Percentiles rank a stretch among this genome's conserved stretches.
These are phyloP conservation scores for Closterium sp. DNA, from an alignment of 139 green algal species.

Conservation along the genomic window DNA sequence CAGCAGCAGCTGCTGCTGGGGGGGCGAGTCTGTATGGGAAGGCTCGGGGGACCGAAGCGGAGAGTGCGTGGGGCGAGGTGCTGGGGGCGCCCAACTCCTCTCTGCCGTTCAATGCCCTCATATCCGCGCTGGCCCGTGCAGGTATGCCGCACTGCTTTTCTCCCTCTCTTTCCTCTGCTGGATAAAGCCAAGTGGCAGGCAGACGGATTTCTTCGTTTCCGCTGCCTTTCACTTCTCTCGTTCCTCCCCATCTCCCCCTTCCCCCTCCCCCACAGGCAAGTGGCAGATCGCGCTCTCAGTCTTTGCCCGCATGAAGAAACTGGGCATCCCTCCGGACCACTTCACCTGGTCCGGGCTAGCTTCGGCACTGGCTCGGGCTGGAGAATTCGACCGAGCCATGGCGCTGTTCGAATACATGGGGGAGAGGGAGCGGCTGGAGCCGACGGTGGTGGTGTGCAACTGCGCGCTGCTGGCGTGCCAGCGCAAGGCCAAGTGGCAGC, in stretches of 20 bases:
- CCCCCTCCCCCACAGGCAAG: not conserved
- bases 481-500: conserved; percentile 39
- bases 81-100: not conserved
- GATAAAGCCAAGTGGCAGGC: too few relatives aligned
- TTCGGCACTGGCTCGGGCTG: conserved; percentile 56
- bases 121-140: not conserved
- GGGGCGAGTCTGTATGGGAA: too few relatives aligned
- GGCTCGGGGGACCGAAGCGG: too few relatives aligned
- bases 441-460: conserved; percentile 32
- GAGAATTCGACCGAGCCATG: conserved; percentile 56
- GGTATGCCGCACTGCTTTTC: not conserved
- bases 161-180: not conserved
- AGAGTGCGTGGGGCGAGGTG: conserved; percentile 1
- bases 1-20: not conserved
- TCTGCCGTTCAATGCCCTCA: conserved; percentile 21
- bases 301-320: conserved; percentile 48
- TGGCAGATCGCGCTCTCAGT: conserved; percentile 14
- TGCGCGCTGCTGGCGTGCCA: conserved; percentile 30
- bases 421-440: not conserved
- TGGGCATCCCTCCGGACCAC: conserved; percentile 53
- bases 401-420: conserved; percentile 41
- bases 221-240: not conserved
- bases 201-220: too few relatives aligned
- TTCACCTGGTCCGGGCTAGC: conserved; percentile 65
- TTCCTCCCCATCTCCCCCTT: not conserved